Evolutionary conservation across 1,139 yeast genomes (phyloP), one percentile per base, ranked within the genome.

Genomic region (Zygoascus hellenicus): DNA sequence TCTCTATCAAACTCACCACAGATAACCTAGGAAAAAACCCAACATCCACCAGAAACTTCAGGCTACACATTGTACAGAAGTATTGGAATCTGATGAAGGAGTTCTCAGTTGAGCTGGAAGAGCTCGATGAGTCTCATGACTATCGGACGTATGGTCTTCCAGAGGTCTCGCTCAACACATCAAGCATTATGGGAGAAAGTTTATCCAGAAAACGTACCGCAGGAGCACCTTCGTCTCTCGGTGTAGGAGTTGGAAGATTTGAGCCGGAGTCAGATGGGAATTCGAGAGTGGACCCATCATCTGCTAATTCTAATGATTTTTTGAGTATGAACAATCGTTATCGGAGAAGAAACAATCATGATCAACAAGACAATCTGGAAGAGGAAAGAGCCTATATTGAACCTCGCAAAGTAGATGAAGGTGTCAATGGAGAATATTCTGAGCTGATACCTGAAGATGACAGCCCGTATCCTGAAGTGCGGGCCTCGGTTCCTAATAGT

Each of bases 381-480:
- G 47, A 36, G 19, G 49, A 34, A 4, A 9, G 13, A 9, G 34
- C 9, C 2, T 28, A 36, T 14, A 5, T 11, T 3, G 28, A 9
- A 2, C 26, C 11, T 16, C 22, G 39, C 14, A 22, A 13, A 9
- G 39, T 35, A 35, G 42, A 30, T 11, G 43, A 22, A 17, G 44
- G 30, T 19, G 32, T 19, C 22, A 31, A 38, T 15, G 49, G 45
- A 32, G 59, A 50, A n/a, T 57, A 56, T 41, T 47, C 57, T 71
- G 79, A 43, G 73, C 70, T 50, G 75, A 70, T 57, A 74, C 58
- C 62, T 1, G 57, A 57, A 36, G 63, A 77, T 57, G 81, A 81
- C 58, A 78, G 83, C 16, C 82, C 84, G 7, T 79, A 78, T 59
- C 80, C 85, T 0, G 87, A 81, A 60, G 88, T 81, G 37, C 72